These are phyloP conservation scores for Zygotorulaspora florentina DNA, from an alignment of 805 yeast genomes.

Conservation along the genomic window DNA sequence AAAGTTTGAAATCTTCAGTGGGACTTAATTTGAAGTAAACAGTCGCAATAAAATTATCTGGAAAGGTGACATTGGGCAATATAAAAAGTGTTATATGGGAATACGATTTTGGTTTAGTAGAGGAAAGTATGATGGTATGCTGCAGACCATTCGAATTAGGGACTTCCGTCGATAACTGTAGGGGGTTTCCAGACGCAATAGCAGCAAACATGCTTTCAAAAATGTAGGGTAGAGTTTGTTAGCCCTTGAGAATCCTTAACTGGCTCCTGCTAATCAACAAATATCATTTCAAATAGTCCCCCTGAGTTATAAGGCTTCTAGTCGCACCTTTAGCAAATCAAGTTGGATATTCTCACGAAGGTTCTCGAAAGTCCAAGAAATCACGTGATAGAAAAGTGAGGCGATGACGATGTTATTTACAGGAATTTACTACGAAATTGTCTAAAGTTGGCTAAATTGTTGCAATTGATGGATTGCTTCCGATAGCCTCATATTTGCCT, in stretches of 20 bases:
- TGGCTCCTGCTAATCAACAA: neutral
- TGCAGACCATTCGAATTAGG: conserved; percentile 38
- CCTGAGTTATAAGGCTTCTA: too few relatives aligned
- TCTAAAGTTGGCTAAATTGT: neutral
- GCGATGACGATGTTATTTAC: neutral
- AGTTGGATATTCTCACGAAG: conserved; percentile 8
- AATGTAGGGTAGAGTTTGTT: neutral
- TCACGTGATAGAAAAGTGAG: conserved; percentile 8
- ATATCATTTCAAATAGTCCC: too few relatives aligned
- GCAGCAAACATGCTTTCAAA: conserved; percentile 35
- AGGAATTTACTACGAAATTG: conserved; percentile 1
- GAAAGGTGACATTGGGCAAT: conserved; percentile 74
- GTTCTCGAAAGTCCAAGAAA: conserved; percentile 8
- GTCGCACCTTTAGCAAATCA: neutral
- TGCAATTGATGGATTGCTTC: conserved; percentile 17
- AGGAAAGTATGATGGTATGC: conserved; percentile 34
- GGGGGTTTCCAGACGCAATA: conserved; percentile 38
- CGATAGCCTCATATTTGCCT: conserved; percentile 27
- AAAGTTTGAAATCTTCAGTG: conserved; percentile 51
- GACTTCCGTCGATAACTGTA: conserved; percentile 35
- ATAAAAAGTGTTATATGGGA: conserved; percentile 82
- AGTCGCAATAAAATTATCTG: conserved; percentile 70
- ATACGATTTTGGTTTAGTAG: conserved; percentile 35
- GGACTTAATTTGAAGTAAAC: conserved; percentile 82
- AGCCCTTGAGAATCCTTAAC: neutral